A percentile compares a stretch with the other conserved stretches of the same genome.
Conservation (phyloP, 495 filamentous ascomycete species). For the Echria macrotheca region DNA sequence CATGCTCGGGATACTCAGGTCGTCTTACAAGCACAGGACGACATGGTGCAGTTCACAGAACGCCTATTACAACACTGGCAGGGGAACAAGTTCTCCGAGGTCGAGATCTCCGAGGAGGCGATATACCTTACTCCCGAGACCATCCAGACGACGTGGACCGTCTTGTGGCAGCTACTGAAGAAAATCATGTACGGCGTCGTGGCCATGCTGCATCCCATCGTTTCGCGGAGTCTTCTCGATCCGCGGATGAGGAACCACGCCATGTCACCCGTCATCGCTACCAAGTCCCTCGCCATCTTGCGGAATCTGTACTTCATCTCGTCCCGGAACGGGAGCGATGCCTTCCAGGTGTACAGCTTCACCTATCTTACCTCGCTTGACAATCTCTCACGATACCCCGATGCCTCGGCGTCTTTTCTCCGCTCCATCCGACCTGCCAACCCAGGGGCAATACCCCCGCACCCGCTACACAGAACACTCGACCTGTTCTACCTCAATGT, state of each 20-base stretch:
- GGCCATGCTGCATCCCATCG: constrained; percentile 65
- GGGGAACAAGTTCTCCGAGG: constrained; percentile 73
- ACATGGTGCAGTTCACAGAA: constrained; percentile 63
- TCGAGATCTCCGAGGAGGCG: constrained; percentile 72
- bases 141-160: constrained; percentile 60
- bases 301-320: constrained; percentile 86
- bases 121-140: constrained; percentile 66
- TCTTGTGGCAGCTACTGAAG: constrained; percentile 77
- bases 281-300: constrained; percentile 71
- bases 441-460: constrained; percentile 59
- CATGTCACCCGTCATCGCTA: constrained; percentile 65
- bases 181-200: constrained; percentile 76
- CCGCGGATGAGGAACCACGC: constrained; percentile 34
- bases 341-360: constrained; percentile 76
- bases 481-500: constrained; percentile 92
- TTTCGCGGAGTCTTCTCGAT: constrained; percentile 55
- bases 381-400: constrained; percentile 69
- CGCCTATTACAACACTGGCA: constrained; percentile 77
- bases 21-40: constrained; percentile 63
- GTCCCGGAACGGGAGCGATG: constrained; percentile 63
- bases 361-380: constrained; percentile 86
- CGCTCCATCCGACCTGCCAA: constrained; percentile 52
- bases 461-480: constrained; percentile 70
- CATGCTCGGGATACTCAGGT: constrained; percentile 54
- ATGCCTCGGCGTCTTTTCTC: constrained; percentile 65